Percentiles rank a stretch among this genome's conserved stretches.
phyloP scores from a whole-genome alignment of 805 yeast genomes.

The Torulaspora indica region DNA sequence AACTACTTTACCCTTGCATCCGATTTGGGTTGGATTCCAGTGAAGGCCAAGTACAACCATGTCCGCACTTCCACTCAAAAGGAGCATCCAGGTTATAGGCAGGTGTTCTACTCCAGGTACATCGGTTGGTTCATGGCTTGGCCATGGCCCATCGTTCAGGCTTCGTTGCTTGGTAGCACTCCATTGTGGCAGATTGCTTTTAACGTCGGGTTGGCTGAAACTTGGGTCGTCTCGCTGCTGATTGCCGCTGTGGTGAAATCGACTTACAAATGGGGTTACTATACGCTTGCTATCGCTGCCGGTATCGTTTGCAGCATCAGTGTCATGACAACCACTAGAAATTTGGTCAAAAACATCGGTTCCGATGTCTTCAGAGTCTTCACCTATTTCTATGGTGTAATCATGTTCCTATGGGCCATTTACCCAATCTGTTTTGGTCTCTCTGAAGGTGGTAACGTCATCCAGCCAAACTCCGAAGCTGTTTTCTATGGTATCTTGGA shows the following conservation, averaged over 20 bases:
- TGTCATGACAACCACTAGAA: constrained; percentile 29
- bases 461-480: constrained; percentile 54
- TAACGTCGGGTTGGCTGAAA: constrained; percentile 37
- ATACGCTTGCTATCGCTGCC: constrained; percentile 37
- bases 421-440: constrained; percentile 29
- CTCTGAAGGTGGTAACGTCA: constrained; percentile 59
- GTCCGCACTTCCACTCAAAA: constrained; percentile 34
- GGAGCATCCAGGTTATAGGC: constrained; percentile 41
- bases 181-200: constrained; percentile 27
- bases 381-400: constrained; percentile 23
- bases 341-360: constrained; percentile 21
- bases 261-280: constrained; percentile 50
- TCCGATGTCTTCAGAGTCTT: constrained; percentile 26
- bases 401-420: constrained; percentile 44
- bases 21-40: constrained; percentile 51
- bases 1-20: constrained; percentile 57
- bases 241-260: constrained; percentile 43
- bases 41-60: constrained; percentile 48
- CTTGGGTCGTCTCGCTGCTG: constrained; percentile 43
- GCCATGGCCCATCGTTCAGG: constrained; percentile 43
- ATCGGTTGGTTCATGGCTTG: constrained; percentile 54
- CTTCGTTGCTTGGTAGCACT: constrained; percentile 27
- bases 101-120: constrained; percentile 53
- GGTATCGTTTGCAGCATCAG: constrained; percentile 20
- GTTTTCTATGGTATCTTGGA: constrained; percentile 59